Base-by-base conservation (phyloP, 176 grass and related monocot species). In the Oryza glumipatula region DNA sequence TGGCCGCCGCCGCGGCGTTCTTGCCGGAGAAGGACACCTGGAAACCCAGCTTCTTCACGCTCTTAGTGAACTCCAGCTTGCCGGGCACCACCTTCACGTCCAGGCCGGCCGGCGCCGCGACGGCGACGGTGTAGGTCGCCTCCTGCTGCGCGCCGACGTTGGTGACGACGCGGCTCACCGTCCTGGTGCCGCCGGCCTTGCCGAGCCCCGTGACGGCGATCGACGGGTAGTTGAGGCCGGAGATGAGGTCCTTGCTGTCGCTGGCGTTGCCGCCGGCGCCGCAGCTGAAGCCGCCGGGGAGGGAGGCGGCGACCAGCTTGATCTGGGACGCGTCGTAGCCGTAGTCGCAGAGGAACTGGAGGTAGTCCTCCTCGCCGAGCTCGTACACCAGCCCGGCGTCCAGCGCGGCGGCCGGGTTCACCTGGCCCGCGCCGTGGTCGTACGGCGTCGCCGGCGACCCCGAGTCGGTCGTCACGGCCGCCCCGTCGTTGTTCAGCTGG, bases 141-240 rank as follows among this genome's bases (percentile, higher is more conserved):
- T 82, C 80, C 28, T 84, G 92, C 69, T 83, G 83, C 26, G 82
- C 78, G 16, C 93, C 93, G 13, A 98, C 87, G 28, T 95, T 98
- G 10, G 89, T 98, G 28, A 90, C 91, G 3, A 56, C 41, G 16
- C 95, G 84, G 16, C 54, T 85, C 65, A 98, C 85, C 0, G 80
- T 87, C 81, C 67, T 83, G 44, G 51, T 44, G 38, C 54, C 56
- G 38, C 54, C 47, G 2, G 76, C 65, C 6, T 9, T 52, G n/a
- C 45, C 64, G 39, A 95, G 84, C 47, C 46, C 86, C 0, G 89
- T n/a, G 19, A 95, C 79, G 12, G 93, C 80, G 58, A 98, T 93
- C 0, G 95, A 98, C 7, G 95, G 92, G 72, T 98, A 98, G 74
- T 98, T 98, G 35, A 95, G 91, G 26, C 93, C 60, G n/a, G 95